Conservation (phyloP, 2,329 filamentous ascomycete genomes). For the Penicillium crustosum region DNA sequence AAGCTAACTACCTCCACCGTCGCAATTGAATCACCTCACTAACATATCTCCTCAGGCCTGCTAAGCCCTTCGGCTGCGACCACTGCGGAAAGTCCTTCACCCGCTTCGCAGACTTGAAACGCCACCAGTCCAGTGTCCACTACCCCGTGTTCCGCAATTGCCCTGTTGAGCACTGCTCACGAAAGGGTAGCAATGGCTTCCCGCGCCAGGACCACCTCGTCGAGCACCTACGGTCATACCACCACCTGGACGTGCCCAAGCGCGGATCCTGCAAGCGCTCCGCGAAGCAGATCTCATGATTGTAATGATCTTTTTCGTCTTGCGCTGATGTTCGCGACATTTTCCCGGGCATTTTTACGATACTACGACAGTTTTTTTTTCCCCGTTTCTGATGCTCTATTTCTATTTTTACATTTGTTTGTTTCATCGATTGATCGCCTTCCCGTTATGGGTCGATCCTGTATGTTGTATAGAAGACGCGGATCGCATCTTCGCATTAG, state of each 20-base stretch:
- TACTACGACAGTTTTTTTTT: not conserved
- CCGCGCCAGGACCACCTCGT: conserved; percentile 57
- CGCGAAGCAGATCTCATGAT: conserved; percentile 17
- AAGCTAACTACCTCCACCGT: conserved; percentile 9
- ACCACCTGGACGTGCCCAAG: conserved; percentile 50
- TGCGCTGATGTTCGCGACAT: not conserved
- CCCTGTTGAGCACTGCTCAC: conserved; percentile 43
- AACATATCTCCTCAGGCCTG: conserved; percentile 22
- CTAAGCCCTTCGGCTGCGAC: conserved; percentile 36
- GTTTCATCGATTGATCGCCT: not conserved
- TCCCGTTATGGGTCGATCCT: not conserved
- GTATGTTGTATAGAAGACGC: conserved; percentile 6
- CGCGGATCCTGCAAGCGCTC: conserved; percentile 35
- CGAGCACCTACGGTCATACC: conserved; percentile 58
- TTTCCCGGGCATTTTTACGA: not conserved
- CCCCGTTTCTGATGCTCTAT: not conserved
- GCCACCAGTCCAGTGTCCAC: conserved; percentile 51
- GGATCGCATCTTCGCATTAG: not conserved
- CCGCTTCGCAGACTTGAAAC: conserved; percentile 51
- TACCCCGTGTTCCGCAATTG: conserved; percentile 47
- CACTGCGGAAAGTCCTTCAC: conserved; percentile 44
- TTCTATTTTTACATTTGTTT: not conserved
- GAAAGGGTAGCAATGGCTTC: conserved; percentile 53
- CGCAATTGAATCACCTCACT: not conserved
- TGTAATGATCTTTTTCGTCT: not conserved